Percentiles rank a stretch among this genome's conserved stretches.
phyloP scores from a whole-genome alignment of 257 asterid species.

The Solanum clarkiae region DNA sequence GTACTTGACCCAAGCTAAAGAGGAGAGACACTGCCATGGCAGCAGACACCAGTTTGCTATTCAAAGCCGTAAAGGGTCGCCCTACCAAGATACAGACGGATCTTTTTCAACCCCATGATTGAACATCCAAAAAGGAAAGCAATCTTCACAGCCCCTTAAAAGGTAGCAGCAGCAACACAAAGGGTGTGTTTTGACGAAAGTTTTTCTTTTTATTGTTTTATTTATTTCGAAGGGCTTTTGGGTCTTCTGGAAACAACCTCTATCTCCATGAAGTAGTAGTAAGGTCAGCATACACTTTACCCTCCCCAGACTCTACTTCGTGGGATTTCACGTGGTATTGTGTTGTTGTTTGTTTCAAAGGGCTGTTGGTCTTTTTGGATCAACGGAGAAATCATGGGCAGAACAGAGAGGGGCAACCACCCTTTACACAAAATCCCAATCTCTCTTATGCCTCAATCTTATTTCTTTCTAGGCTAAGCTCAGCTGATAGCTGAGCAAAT shows the following conservation, averaged over 20 bases:
- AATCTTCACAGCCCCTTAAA: not conserved
- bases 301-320: too few species aligned
- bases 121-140: not conserved
- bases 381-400: slow-evolving; percentile 10
- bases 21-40: not conserved
- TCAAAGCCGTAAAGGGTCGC: not conserved
- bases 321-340: too few species aligned
- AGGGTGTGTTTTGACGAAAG: not conserved
- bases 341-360: not conserved
- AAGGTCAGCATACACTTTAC: too few species aligned
- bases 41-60: slow-evolving; percentile 2
- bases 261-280: too few species aligned
- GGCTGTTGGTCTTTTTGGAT: not conserved
- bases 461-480: not conserved
- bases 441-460: not conserved
- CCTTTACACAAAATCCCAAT: not conserved
- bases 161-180: not conserved
- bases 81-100: not conserved
- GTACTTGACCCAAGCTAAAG: not conserved
- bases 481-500: not conserved
- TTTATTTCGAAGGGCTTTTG: not conserved
- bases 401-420: slow-evolving; percentile 37
- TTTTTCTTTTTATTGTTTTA: not conserved
- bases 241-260: not conserved
- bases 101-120: not conserved